These are phyloP conservation scores for Ophidiomyces ophidiicola DNA, from an alignment of 2,329 filamentous ascomycete species.

Conservation along the genomic window DNA sequence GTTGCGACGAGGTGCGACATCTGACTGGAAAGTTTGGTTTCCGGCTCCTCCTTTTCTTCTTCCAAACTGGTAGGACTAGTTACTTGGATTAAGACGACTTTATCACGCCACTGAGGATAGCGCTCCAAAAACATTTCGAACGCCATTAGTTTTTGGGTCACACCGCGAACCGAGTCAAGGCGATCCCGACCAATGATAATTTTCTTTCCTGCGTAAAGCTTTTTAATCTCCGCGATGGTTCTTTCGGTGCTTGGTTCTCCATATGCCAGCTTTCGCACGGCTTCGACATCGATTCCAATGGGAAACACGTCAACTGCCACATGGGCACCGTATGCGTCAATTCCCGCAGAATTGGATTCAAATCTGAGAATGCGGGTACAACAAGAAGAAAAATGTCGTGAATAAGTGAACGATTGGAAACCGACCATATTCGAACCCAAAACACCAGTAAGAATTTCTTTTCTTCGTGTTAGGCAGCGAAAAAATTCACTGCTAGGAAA, in stretches of 20 bases:
- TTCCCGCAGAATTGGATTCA: slow-evolving; percentile 68
- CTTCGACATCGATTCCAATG: slow-evolving; percentile 81
- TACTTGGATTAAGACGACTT: slow-evolving; percentile 88
- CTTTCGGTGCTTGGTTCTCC: slow-evolving; percentile 56
- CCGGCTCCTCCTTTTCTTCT: slow-evolving; percentile 61
- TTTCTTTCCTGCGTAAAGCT: slow-evolving; percentile 77
- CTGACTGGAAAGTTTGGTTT: slow-evolving; percentile 72
- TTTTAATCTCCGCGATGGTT: slow-evolving; percentile 57
- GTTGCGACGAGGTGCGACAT: slow-evolving; percentile 82
- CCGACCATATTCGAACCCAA: slow-evolving; percentile 85
- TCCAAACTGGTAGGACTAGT: slow-evolving; percentile 76
- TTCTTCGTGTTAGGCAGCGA: slow-evolving; percentile 72
- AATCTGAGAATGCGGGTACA: slow-evolving; percentile 87
- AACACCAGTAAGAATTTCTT: slow-evolving; percentile 80
- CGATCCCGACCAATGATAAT: slow-evolving; percentile 90
- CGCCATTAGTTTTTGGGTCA: slow-evolving; percentile 89
- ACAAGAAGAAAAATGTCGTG: slow-evolving; percentile 85
- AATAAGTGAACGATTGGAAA: slow-evolving; percentile 93
- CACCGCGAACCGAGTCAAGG: slow-evolving; percentile 83
- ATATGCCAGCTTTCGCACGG: slow-evolving; percentile 65
- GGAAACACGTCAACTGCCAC: slow-evolving; percentile 89
- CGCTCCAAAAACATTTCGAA: slow-evolving; percentile 85
- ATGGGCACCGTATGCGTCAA: slow-evolving; percentile 78
- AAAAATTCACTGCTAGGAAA: slow-evolving; percentile 96
- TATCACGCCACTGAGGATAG: slow-evolving; percentile 83